These are phyloP conservation scores for Vinca minor DNA, from an alignment of 257 asterid species.

Conservation along the genomic window DNA sequence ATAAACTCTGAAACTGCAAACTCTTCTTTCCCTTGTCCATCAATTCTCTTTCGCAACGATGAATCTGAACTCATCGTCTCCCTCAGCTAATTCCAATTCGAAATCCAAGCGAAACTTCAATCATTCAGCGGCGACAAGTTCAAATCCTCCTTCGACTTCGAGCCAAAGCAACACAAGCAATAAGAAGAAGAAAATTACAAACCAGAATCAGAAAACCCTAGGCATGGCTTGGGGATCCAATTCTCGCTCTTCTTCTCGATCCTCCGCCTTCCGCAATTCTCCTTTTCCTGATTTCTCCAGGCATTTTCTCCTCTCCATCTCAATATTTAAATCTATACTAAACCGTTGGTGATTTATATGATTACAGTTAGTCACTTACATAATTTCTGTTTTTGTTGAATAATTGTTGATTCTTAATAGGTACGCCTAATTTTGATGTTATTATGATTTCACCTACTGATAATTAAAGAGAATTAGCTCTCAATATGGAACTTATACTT, in stretches of 20 bases:
- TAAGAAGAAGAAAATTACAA: slow-evolving; percentile 46
- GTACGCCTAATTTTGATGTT: not conserved
- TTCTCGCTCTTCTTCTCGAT: slow-evolving; percentile 60
- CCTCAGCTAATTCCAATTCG: slow-evolving; percentile 27
- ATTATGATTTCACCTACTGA: not conserved
- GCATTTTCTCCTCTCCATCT: slow-evolving; percentile 17
- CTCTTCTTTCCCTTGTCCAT: not conserved
- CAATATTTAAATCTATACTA: not conserved
- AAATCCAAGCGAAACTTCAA: slow-evolving; percentile 48
- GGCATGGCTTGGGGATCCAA: slow-evolving; percentile 91
- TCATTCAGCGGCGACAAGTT: slow-evolving; percentile 31
- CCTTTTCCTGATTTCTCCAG: slow-evolving; percentile 88
- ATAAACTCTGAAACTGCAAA: not conserved
- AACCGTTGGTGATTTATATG: not conserved
- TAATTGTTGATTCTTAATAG: not conserved
- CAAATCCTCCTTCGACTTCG: slow-evolving; percentile 47
- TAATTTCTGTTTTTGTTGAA: not conserved
- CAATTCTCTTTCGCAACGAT: slow-evolving; percentile 9
- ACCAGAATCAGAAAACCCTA: slow-evolving; percentile 67
- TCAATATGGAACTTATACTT: too few species aligned
- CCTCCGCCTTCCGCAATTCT: slow-evolving; percentile 50
- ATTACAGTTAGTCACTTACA: not conserved
- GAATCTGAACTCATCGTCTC: slow-evolving; percentile 37
- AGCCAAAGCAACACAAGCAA: slow-evolving; percentile 33
- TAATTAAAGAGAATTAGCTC: slow-evolving; percentile 4